Evolutionary conservation across 306 rosid genomes (phyloP), one percentile per base, ranked within the genome.

Genomic region (Sicyos edulis): DNA sequence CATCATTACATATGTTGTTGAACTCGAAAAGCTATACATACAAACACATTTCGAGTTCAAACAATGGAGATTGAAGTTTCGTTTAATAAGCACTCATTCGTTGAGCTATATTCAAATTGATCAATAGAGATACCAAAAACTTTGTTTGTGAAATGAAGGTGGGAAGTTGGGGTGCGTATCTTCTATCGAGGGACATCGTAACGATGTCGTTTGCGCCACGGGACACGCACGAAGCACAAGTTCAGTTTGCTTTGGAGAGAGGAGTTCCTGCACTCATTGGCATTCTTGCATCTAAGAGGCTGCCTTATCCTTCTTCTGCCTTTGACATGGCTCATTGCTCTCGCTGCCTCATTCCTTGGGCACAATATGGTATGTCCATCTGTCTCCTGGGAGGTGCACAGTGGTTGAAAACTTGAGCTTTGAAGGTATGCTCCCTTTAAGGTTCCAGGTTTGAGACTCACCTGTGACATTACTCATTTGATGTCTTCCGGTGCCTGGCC

Each of bases 291-390:
- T 85, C 92, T 10, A 88, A 88, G 75, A 75, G 92, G 16, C 77
- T 85, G 4, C 90, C 92, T 49, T 88, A 85, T 54, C 92, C 92
- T 0, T 82, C 92, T 0, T 72, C 86, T 73, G 83, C 90, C 2
- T 88, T 88, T 54, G 92, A 88, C 83, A 83, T 88, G 86, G 90
- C 90, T 53, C 92, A 88, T 73, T 88, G 90, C 81, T 88, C 92
- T 74, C 84, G 92, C 7, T 88, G 92, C 80, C 92, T 88, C 72
- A 83, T 88, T 26, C 90, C 88, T 0, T 88, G 92, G 92, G 57
- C 80, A 37, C 54, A 85, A 70, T 78, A 80, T 47, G 76, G 76
- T 73, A 47, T 26, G 32, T 47, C 12, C 16, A 8, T 40, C 45
- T n/a, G n/a, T n/a, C n/a, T n/a, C n/a, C n/a, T n/a, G n/a, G n/a